phyloP scores from a whole-genome alignment of 2,329 filamentous ascomycete genomes.

The Fusarium proliferatum region DNA sequence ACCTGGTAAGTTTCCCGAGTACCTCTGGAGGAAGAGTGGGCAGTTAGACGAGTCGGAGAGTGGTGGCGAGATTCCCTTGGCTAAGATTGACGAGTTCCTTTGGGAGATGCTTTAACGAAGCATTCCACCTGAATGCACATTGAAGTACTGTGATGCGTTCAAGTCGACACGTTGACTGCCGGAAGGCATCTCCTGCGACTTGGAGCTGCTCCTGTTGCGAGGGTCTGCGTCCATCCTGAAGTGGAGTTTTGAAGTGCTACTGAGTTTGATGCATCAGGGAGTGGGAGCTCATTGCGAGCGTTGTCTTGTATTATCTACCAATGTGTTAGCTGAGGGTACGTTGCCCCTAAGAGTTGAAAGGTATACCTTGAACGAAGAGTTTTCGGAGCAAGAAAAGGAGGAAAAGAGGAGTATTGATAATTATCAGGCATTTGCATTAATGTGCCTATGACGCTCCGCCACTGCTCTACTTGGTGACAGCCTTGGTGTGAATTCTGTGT shows the following conservation, averaged over 20 bases:
- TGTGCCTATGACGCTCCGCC: neutral
- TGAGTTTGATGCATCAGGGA: neutral
- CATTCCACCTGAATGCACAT: neutral
- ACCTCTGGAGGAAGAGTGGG: neutral
- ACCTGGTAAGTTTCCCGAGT: too few species aligned
- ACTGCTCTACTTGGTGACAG: neutral
- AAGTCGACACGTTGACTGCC: neutral
- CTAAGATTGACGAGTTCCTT: neutral
- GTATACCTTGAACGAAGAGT: neutral
- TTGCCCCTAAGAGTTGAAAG: neutral
- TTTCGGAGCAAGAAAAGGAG: neutral
- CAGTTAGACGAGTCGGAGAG: neutral
- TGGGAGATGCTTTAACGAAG: neutral
- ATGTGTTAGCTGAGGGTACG: neutral
- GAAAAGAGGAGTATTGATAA: neutral
- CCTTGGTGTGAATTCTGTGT: neutral
- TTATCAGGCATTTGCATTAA: neutral
- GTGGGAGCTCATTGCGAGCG: neutral
- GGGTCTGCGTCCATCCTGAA: neutral
- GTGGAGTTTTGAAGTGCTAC: too few species aligned
- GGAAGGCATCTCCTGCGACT: neutral
- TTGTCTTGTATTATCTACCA: neutral
- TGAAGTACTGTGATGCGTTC: neutral
- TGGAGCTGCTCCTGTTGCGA: neutral
- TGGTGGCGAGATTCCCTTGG: neutral